Evolutionary conservation across 1,284 basidiomycete genomes (phyloP), one percentile per base, ranked within the genome.

Genomic region (Tylopilus sp.): DNA sequence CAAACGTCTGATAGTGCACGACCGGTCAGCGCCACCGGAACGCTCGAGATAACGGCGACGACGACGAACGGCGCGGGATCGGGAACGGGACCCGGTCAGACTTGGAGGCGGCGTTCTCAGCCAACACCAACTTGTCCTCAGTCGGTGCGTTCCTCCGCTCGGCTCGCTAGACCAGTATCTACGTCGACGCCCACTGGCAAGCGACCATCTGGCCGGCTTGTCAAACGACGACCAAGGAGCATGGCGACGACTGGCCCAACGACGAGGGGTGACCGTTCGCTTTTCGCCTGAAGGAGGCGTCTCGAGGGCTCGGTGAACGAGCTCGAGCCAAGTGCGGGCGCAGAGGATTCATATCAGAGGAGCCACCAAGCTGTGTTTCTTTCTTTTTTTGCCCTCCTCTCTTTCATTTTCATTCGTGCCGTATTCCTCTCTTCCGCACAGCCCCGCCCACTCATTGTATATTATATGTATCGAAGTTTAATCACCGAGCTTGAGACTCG

Each of bases 21-120:
- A 48, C 48, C 16, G 35, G 40, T 52, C 51, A 47, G 44, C 49
- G 52, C 52, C 51, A 60, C 59, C 46, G 59, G 41, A 28, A 29
- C 30, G 9, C 10, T 35, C 33, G 16, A 35, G 26, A 37, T 19
- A 21, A 33, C n/a, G 25, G 19, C 28, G 34, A 41, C 11, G 51
- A 12, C 2, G 12, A 6, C 35, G 28, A 46, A 16, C 23, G 33
- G 48, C 26, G 16, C 18, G 34, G 34, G 21, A 19, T n/a, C 21
- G 10, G 9, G 9, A 5, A 23, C 42, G 23, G 51, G 51, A 25
- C 23, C 29, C 33, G 15, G 21, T 37, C 28, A 21, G 16, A 21
- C 18, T 15, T 10, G 16, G 18, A 39, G n/a, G 21, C 37, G 43
- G 8, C 35, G 38, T 13, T 34, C n/a, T 4, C 41, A 34, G 16